Conservation (phyloP, 2,329 filamentous ascomycete species). For the Dactylellina parvicollis region DNA sequence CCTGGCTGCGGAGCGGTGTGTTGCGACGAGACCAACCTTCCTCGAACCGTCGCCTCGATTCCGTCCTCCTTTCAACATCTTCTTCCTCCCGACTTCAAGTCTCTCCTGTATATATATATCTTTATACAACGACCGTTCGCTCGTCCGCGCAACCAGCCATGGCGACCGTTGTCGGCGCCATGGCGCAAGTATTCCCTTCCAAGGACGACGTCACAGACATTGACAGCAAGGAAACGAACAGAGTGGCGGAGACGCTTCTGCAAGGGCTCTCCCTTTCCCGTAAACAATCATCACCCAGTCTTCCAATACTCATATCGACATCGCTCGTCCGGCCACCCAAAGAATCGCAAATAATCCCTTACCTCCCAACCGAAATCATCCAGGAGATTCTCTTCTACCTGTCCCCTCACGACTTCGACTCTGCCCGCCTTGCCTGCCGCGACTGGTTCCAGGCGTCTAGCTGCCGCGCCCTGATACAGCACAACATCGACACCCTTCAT, state of each 20-base stretch:
- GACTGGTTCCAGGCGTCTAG: conserved; percentile 55
- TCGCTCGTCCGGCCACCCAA: conserved; percentile 9
- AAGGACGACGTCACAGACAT: conserved; percentile 13
- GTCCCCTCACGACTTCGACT: conserved; percentile 55
- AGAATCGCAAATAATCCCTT: conserved; percentile 19
- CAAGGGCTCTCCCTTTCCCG: conserved; percentile 37
- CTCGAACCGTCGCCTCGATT: too few species aligned
- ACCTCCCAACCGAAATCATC: conserved; percentile 55
- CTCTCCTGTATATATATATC: too few species aligned
- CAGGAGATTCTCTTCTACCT: conserved; percentile 56
- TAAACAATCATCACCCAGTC: neutral
- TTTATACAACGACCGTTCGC: neutral
- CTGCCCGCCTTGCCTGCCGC: conserved; percentile 54
- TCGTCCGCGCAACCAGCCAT: conserved; percentile 9
- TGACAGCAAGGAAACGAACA: neutral
- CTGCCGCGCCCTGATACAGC: conserved; percentile 51
- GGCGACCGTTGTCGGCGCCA: conserved; percentile 19
- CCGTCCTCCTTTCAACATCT: neutral
- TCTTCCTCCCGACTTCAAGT: neutral
- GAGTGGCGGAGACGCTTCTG: conserved; percentile 26
- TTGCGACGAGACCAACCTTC: conserved; percentile 8
- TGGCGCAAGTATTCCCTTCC: conserved; percentile 8
- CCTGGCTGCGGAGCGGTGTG: conserved; percentile 1
- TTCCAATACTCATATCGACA: neutral
- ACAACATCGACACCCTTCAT: conserved; percentile 47